phyloP scores from a whole-genome alignment of 192 early-diverging fungal genomes.

The Coemansia sp. region DNA sequence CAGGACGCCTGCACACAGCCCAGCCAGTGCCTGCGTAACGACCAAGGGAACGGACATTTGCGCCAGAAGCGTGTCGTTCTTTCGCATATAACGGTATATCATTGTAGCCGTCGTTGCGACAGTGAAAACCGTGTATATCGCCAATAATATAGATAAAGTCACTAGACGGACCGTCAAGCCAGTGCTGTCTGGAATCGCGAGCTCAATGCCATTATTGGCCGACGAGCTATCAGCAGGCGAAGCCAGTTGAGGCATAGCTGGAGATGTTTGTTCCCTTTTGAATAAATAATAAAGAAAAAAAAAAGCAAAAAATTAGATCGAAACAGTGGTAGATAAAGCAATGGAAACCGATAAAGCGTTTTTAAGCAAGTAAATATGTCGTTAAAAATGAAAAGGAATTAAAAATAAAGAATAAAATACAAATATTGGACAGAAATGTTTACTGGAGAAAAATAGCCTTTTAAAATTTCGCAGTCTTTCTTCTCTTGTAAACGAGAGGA shows the following conservation, averaged over 20 bases:
- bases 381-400: too few species aligned
- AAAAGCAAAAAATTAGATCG: too few species aligned
- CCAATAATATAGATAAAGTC: slow-evolving; percentile 6
- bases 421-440: too few species aligned
- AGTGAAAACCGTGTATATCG: slow-evolving; percentile 17
- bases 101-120: slow-evolving; percentile 18
- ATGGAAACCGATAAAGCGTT: too few species aligned
- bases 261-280: not conserved
- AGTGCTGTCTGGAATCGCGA: not conserved
- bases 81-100: slow-evolving; percentile 18
- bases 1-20: slow-evolving; percentile 11
- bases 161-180: slow-evolving; percentile 13
- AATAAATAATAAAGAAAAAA: not conserved
- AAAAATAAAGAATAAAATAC: too few species aligned
- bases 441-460: too few species aligned
- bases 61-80: slow-evolving; percentile 15
- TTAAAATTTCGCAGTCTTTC: too few species aligned
- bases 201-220: not conserved
- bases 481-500: not conserved
- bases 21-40: slow-evolving; percentile 15
- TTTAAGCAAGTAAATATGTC: too few species aligned
- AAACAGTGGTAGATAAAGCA: too few species aligned
- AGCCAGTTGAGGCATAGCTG: not conserved
- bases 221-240: not conserved
- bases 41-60: slow-evolving; percentile 25